Evolutionary conservation across 2,329 filamentous ascomycete genomes (phyloP).

Genomic region (Neodidymelliopsis sp.): DNA sequence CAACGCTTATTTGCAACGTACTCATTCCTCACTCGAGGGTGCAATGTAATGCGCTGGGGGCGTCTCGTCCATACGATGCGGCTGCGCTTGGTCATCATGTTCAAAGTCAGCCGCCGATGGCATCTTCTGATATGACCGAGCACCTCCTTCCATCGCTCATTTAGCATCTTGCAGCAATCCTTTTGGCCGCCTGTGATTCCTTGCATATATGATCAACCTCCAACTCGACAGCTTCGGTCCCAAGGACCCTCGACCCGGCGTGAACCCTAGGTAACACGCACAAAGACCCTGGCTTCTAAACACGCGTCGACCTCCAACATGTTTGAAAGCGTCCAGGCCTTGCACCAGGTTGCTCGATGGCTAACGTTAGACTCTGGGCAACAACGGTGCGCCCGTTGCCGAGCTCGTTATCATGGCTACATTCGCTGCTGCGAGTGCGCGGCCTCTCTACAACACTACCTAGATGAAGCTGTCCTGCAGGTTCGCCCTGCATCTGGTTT

Average conservation of each 20-base stretch:
- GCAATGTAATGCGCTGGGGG: constrained; percentile 4
- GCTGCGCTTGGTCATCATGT: neutral
- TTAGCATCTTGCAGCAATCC: neutral
- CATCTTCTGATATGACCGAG: constrained; percentile 10
- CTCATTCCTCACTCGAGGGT: constrained; percentile 1
- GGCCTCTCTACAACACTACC: neutral
- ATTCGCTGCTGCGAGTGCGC: neutral
- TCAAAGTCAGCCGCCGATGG: constrained; percentile 6
- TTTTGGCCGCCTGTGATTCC: neutral
- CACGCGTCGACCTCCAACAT: neutral
- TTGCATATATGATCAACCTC: neutral
- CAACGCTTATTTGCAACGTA: constrained; percentile 9
- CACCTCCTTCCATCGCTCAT: neutral
- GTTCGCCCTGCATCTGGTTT: constrained; percentile 10
- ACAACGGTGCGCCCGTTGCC: neutral
- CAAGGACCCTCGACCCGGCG: neutral
- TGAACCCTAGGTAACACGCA: neutral
- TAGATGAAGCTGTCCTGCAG: constrained; percentile 12
- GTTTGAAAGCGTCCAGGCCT: neutral
- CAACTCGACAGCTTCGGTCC: neutral
- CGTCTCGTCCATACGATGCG: constrained; percentile 2
- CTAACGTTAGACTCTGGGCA: constrained; percentile 6
- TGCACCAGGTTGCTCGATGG: neutral
- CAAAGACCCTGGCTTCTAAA: neutral
- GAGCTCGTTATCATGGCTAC: neutral